These are phyloP conservation scores for Syzygium malaccense DNA, from an alignment of 441 rosid genomes.

Conservation along the genomic window DNA sequence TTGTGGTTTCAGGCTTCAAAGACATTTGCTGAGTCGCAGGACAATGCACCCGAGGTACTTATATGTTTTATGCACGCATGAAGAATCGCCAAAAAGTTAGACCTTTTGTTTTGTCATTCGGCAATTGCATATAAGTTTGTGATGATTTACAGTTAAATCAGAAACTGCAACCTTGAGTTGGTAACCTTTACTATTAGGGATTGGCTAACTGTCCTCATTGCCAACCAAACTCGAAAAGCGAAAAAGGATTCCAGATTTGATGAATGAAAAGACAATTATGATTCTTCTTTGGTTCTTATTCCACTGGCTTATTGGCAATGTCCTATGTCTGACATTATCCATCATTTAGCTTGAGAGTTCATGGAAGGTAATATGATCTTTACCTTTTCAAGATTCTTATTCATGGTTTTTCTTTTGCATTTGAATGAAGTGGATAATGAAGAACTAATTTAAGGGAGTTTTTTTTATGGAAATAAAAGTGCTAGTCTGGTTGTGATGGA, in stretches of 20 bases:
- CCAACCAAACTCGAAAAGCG: neutral
- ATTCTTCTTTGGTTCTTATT: neutral
- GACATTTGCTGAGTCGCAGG: slow-evolving; percentile 36
- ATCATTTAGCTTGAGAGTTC: neutral
- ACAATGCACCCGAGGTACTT: slow-evolving; percentile 50
- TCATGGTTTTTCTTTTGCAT: neutral
- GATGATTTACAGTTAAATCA: neutral
- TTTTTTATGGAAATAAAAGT: neutral
- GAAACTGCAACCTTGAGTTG: neutral
- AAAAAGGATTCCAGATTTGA: neutral
- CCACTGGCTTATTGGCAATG: neutral
- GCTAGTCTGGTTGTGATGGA: neutral
- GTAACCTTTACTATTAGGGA: neutral
- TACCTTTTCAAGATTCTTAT: neutral
- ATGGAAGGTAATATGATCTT: neutral
- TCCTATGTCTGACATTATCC: neutral
- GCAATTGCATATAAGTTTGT: neutral
- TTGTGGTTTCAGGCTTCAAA: slow-evolving; percentile 39
- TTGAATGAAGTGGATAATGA: neutral
- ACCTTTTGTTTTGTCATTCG: neutral
- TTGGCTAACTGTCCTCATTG: neutral
- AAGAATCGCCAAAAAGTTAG: neutral
- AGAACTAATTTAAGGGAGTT: neutral
- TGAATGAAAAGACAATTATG: neutral
- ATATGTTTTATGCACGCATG: neutral